These are phyloP conservation scores for sunflower (Helianthus annuus) DNA, from an alignment of 129 eudicot genomes.

Conservation along the genomic window HanXRQr2.0-SUNRISE NC_035433.2:121893209-121893708, in stretches of 20 bases:
- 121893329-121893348: conserved; percentile 25
- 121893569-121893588: too few species aligned
- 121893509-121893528: conserved; percentile 56
- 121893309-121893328: background rate
- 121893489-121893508: conserved; percentile 55
- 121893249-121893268: conserved; percentile 43
- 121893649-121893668: too few species aligned
- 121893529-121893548: conserved; percentile 64
- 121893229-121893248: conserved; percentile 63
- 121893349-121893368: conserved; percentile 59
- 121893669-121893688: too few species aligned
- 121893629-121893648: too few species aligned
- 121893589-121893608: too few species aligned
- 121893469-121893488: conserved; percentile 66
- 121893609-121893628: too few species aligned
- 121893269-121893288: conserved; percentile 63
- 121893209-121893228: conserved; percentile 54
- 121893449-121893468: conserved; percentile 80
- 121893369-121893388: conserved; percentile 77
- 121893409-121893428: conserved; percentile 42
- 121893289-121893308: conserved; percentile 14
- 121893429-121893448: conserved; percentile 46
- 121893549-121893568: conserved; percentile 5
- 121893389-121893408: conserved; percentile 38
- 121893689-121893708: too few species aligned